These are phyloP conservation scores for Sequoia sempervirens DNA, from an alignment of 75 land plant species.

Conservation along the genomic window DNA sequence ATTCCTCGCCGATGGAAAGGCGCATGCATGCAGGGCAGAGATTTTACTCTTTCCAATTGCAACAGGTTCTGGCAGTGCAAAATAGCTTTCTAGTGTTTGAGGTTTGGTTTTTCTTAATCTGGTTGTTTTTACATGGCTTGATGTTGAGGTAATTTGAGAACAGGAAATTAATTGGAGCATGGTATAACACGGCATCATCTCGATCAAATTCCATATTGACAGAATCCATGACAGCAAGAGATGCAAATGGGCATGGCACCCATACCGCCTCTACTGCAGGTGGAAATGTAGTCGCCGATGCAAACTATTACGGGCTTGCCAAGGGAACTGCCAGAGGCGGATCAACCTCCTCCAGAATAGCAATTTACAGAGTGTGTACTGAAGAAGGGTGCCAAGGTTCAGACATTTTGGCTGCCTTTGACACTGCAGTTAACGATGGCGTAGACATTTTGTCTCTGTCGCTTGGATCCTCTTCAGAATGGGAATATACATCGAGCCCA, in stretches of 20 bases:
- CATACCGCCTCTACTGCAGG: slow-evolving; percentile 75
- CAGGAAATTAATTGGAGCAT: slow-evolving; percentile 79
- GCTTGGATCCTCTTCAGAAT: slow-evolving; percentile 38
- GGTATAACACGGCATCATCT: slow-evolving; percentile 25
- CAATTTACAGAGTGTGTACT: slow-evolving; percentile 64
- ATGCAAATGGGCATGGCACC: slow-evolving; percentile 64
- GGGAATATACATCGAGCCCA: slow-evolving; percentile 49
- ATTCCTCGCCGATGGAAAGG: slow-evolving; percentile 73
- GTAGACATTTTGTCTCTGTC: slow-evolving; percentile 69
- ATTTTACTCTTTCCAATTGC: slow-evolving; percentile 42
- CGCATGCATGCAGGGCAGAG: slow-evolving; percentile 58
- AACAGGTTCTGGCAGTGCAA: not conserved
- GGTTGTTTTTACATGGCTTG: not conserved
- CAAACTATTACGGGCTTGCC: slow-evolving; percentile 57
- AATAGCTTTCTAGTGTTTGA: not conserved
- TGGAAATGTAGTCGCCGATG: slow-evolving; percentile 37
- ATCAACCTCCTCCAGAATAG: slow-evolving; percentile 43
- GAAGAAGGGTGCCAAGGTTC: slow-evolving; percentile 40
- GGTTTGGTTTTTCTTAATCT: not conserved
- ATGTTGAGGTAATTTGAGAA: not conserved
- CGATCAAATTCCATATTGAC: not conserved
- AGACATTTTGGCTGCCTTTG: slow-evolving; percentile 56
- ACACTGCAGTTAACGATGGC: slow-evolving; percentile 71
- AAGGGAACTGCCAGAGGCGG: slow-evolving; percentile 67
- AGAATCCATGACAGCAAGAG: slow-evolving; percentile 45